These are phyloP conservation scores for Kalmusia sp. DNA, from an alignment of 2,329 filamentous ascomycete genomes.

Conservation along the genomic window DNA sequence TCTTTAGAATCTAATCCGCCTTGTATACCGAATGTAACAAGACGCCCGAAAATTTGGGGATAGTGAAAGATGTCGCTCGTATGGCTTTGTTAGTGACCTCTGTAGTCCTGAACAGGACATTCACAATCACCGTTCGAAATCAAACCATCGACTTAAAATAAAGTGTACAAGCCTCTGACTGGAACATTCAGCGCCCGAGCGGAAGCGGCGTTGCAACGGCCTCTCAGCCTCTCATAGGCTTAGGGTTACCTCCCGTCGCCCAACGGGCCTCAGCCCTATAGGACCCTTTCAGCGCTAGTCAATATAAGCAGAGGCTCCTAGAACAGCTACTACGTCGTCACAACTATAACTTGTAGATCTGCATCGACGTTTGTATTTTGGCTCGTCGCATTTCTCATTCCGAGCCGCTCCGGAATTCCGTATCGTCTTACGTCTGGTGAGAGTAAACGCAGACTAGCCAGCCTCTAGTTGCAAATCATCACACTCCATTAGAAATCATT, in stretches of 20 bases:
- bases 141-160: background rate
- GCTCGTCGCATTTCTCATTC: background rate
- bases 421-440: too few species aligned
- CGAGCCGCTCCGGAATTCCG: too few species aligned
- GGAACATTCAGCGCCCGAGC: background rate
- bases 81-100: background rate
- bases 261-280: background rate
- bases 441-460: too few species aligned
- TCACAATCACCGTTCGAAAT: background rate
- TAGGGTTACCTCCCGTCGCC: background rate
- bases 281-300: background rate
- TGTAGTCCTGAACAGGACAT: background rate
- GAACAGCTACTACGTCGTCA: background rate
- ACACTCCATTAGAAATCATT: background rate
- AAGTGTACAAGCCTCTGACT: background rate
- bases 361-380: background rate
- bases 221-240: constrained; percentile 2
- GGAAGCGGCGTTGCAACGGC: background rate
- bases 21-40: too few species aligned
- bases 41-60: too few species aligned
- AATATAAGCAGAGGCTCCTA: background rate
- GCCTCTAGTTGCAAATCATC: background rate
- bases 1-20: too few species aligned
- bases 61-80: too few species aligned
- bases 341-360: background rate